phyloP scores from a whole-genome alignment of 192 early-diverging fungal species.

The Backusella liffmaniae region DNA sequence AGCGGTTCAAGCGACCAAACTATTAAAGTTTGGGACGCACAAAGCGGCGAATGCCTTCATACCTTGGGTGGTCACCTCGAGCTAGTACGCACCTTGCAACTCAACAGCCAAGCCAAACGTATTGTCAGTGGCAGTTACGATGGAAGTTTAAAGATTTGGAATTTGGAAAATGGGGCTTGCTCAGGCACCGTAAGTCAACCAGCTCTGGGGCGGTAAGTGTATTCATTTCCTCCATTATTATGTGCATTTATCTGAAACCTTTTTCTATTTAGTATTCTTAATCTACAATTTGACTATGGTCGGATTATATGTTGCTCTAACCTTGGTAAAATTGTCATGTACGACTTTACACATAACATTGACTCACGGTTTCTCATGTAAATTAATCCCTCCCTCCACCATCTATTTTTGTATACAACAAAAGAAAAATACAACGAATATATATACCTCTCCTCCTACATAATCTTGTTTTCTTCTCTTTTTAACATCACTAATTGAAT shows the following conservation, averaged over 20 bases:
- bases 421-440: not conserved
- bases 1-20: conserved; percentile 81
- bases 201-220: conserved; percentile 14
- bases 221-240: not conserved
- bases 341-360: conserved; percentile 63
- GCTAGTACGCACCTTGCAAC: conserved; percentile 73
- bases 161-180: conserved; percentile 58
- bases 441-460: not conserved
- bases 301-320: conserved; percentile 86
- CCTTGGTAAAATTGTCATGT: conserved; percentile 66
- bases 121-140: conserved; percentile 91
- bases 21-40: conserved; percentile 69
- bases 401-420: not conserved
- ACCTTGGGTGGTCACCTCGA: conserved; percentile 60
- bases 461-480: not conserved
- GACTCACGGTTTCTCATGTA: conserved; percentile 39
- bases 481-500: too few species aligned
- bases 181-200: not conserved
- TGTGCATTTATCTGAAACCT: not conserved
- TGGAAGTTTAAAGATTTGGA: conserved; percentile 86
- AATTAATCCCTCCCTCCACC: not conserved
- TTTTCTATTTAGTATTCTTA: conserved; percentile 58
- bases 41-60: conserved; percentile 40
- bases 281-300: conserved; percentile 78
- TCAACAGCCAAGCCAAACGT: conserved; percentile 48